Conservation (phyloP, 208 protist species). For the Acanthamoeba lenticulata region DNA sequence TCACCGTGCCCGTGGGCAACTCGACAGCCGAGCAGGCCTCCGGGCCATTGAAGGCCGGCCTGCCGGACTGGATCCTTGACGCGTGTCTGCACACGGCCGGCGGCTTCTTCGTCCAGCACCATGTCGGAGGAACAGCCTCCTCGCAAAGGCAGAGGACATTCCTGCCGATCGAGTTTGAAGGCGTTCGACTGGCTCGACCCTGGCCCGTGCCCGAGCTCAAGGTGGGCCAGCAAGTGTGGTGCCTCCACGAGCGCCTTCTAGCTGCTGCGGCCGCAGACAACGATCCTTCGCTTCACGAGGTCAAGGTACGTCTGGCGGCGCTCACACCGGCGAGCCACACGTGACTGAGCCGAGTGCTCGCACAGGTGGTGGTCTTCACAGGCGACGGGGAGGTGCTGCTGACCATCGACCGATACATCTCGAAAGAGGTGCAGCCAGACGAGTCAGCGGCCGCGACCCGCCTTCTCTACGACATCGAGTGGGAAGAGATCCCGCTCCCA, state of each 20-base stretch:
- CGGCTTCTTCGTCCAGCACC: neutral
- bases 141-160: neutral
- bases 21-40: neutral
- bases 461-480: constrained; percentile 27
- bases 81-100: constrained; percentile 47
- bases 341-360: too few species aligned
- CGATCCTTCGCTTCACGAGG: neutral
- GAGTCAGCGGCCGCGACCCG: neutral
- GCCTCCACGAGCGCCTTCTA: neutral
- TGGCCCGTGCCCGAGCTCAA: neutral
- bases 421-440: neutral
- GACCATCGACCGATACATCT: neutral
- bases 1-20: neutral
- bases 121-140: neutral
- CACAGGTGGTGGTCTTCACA: constrained; percentile 5
- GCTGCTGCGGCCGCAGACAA: neutral
- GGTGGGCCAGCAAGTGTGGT: neutral
- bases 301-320: constrained; percentile 26
- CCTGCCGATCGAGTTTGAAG: constrained; percentile 36
- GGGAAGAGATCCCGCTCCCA: neutral
- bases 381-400: constrained; percentile 6
- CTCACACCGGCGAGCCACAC: too few species aligned
- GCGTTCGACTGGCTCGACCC: neutral
- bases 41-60: too few species aligned
- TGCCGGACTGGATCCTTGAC: constrained; percentile 14